Base-by-base conservation (phyloP, 78 protist species). In the Speleostelium caveatum region DNA sequence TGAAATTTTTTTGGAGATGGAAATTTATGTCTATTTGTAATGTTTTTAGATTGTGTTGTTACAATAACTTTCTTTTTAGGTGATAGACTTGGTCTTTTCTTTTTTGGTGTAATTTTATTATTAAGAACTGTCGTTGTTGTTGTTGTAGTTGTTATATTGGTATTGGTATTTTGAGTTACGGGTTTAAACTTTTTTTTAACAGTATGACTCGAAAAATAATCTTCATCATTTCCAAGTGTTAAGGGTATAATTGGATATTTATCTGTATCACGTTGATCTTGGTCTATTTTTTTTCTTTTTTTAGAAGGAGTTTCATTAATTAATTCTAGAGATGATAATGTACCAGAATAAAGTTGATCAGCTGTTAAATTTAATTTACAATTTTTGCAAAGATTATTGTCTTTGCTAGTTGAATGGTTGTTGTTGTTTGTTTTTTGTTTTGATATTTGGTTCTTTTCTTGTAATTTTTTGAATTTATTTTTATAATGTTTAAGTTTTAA, bases 111-210 rank as follows among this genome's bases (percentile, higher is more conserved):
- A 7, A 22, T 58, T 2, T 45, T 17, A 21, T 21, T 2, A 33
- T 56, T 22, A 3, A 22, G 30, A 6, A 30, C 21, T 72, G 59
- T 75, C 0, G 85, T 53, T 3, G 71, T 75, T 36, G 85, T 33
- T 5, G 68, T 58, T 8, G 86, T 45, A 3, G 59, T 2, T 1
- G 68, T 22, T 4, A 2, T 22, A 51, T 10, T 24, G 24, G 3
- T 35, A 41, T 24, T 67, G 4, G 30, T 67, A 42, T 21, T 39
- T 7, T n/a, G 4, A 22, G 17, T 36, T 8, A 39, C n/a, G 3
- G 73, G 75, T 66, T 65, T 78, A 65, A 39, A 65, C 53, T 51
- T 78, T 53, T 78, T 78, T 62, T 75, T 62, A 14, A 78, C 35
- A n/a, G 28, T 67, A 22, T 49, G 62, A 7, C 6, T 28, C 38